Conservation (phyloP, 345 rosid species). For the Hibiscus tridactylites region DNA sequence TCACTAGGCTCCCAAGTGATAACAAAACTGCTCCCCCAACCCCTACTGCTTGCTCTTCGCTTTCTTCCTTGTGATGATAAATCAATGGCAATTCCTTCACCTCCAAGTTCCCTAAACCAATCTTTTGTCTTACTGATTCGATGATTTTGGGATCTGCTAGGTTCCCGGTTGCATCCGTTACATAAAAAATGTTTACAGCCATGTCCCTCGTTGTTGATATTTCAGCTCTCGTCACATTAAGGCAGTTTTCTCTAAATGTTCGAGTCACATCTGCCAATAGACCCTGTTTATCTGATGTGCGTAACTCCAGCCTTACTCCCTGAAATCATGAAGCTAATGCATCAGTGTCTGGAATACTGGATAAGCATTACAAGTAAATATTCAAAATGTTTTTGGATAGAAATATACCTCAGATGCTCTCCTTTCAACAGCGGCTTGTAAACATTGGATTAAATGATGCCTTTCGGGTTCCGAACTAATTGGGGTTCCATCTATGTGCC, state of each 20-base stretch:
- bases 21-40: constrained; percentile 64
- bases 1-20: constrained; percentile 77
- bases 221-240: constrained; percentile 88
- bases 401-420: constrained; percentile 64
- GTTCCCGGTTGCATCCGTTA: constrained; percentile 64
- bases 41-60: constrained; percentile 53
- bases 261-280: constrained; percentile 81
- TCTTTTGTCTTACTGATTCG: constrained; percentile 63
- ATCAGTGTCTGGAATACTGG: background rate
- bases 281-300: constrained; percentile 51
- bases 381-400: background rate
- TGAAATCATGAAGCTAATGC: constrained; percentile 15
- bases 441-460: constrained; percentile 77
- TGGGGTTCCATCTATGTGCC: constrained; percentile 84
- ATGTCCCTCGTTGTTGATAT: constrained; percentile 49
- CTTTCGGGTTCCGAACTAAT: constrained; percentile 91
- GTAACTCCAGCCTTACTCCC: constrained; percentile 83
- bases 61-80: constrained; percentile 32
- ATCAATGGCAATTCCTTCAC: constrained; percentile 76
- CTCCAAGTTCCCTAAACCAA: constrained; percentile 51
- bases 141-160: constrained; percentile 54
- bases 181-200: constrained; percentile 63
- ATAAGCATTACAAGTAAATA: background rate
- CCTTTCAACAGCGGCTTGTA: constrained; percentile 81
- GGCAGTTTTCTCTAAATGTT: constrained; percentile 84